Conservation (phyloP, 805 yeast species). For the Cyberlindnera nakhonratchasimensis region DNA sequence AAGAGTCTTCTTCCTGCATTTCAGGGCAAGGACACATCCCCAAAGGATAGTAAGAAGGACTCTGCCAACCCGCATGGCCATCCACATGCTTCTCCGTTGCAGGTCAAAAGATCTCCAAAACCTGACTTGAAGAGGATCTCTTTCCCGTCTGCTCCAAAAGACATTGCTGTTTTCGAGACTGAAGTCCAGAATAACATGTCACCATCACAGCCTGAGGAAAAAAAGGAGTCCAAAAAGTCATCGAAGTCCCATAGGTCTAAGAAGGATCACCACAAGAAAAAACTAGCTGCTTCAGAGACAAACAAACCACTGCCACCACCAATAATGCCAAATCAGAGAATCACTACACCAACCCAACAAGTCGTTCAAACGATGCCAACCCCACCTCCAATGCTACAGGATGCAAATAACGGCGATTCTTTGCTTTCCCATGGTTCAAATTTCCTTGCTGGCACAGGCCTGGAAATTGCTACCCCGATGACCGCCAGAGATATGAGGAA, state of each 20-base stretch:
- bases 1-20: constrained; percentile 14
- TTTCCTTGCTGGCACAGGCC: constrained; percentile 8
- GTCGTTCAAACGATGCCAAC: constrained; percentile 6
- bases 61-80: constrained; percentile 8
- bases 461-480: constrained; percentile 17
- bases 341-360: constrained; percentile 23
- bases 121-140: constrained; percentile 23
- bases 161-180: constrained; percentile 18
- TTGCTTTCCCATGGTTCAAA: constrained; percentile 13
- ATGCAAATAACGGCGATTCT: constrained; percentile 18
- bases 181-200: constrained; percentile 7
- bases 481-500: constrained; percentile 6
- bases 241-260: constrained; percentile 4
- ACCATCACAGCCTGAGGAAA: background rate
- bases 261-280: constrained; percentile 1
- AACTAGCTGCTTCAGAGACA: constrained; percentile 1
- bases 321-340: constrained; percentile 21
- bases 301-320: constrained; percentile 23
- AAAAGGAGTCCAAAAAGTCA: background rate
- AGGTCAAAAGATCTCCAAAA: constrained; percentile 10
- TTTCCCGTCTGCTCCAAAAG: constrained; percentile 23
- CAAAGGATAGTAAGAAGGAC: background rate
- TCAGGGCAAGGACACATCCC: constrained; percentile 3
- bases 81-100: constrained; percentile 16
- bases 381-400: constrained; percentile 23